phyloP scores from a whole-genome alignment of 352 stramenopile species.

The Blastocystis sp. region DNA sequence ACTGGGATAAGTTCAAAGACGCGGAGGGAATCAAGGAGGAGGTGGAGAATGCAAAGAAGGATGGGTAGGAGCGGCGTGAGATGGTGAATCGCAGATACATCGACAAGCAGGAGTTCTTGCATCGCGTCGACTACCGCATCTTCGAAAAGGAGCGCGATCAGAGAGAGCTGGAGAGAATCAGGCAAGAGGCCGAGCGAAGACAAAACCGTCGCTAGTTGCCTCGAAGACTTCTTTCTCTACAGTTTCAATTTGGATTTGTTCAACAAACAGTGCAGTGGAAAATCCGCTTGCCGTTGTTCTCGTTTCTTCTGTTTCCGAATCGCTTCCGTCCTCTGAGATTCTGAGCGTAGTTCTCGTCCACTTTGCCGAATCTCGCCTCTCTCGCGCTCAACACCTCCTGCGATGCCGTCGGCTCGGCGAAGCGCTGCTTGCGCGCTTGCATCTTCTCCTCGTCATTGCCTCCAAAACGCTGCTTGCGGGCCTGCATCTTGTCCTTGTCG shows the following conservation, averaged over 20 bases:
- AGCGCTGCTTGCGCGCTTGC: neutral
- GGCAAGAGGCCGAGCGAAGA: constrained; percentile 19
- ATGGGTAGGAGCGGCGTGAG: constrained; percentile 75
- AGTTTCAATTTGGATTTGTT: too few relatives aligned
- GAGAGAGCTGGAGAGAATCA: constrained; percentile 74
- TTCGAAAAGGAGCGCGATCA: constrained; percentile 85
- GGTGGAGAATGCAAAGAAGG: constrained; percentile 83
- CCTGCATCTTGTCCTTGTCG: neutral
- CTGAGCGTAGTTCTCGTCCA: too few relatives aligned
- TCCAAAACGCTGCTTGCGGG: neutral
- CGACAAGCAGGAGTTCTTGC: constrained; percentile 85
- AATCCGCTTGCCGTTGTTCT: too few relatives aligned
- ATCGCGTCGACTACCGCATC: constrained; percentile 81
- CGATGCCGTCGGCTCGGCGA: neutral
- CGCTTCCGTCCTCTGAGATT: too few relatives aligned
- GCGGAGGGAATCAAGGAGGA: constrained; percentile 84
- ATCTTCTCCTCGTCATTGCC: neutral
- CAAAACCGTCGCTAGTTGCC: neutral
- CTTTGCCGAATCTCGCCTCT: too few relatives aligned
- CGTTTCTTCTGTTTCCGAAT: too few relatives aligned
- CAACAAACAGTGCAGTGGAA: too few relatives aligned
- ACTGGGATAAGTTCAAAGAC: constrained; percentile 87
- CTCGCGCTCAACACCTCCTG: too few relatives aligned
- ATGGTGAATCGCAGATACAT: constrained; percentile 75
- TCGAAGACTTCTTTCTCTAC: too few relatives aligned